Evolutionary conservation across 2,329 filamentous ascomycete genomes (phyloP).

Genomic region (Phoma herbarum): DNA sequence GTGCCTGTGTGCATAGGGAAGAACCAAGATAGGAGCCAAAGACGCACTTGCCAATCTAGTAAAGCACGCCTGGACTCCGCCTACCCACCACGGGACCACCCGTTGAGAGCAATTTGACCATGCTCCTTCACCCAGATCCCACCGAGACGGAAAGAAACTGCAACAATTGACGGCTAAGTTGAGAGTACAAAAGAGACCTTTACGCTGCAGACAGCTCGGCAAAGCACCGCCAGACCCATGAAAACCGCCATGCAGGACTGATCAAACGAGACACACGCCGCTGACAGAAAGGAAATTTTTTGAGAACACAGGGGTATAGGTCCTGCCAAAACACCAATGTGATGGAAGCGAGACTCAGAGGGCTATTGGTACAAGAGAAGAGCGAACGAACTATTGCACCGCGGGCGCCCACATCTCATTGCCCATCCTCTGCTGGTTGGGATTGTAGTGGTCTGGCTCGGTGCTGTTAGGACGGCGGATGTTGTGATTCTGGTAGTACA

Average conservation of each 20-base stretch:
- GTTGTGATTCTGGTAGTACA: conserved; percentile 75
- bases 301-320: conserved; percentile 53
- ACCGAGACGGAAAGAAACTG: conserved; percentile 34
- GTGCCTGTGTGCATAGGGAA: conserved; percentile 41
- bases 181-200: conserved; percentile 35
- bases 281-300: conserved; percentile 45
- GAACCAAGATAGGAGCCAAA: conserved; percentile 30
- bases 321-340: conserved; percentile 51
- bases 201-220: conserved; percentile 23
- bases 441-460: conserved; percentile 64
- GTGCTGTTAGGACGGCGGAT: conserved; percentile 79
- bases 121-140: conserved; percentile 22
- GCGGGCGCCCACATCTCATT: conserved; percentile 55
- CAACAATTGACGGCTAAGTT: conserved; percentile 38
- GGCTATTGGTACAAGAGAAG: conserved; percentile 45
- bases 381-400: conserved; percentile 47
- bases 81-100: conserved; percentile 26
- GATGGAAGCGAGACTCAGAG: conserved; percentile 43
- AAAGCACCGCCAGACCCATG: conserved; percentile 29
- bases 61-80: conserved; percentile 47
- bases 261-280: conserved; percentile 41
- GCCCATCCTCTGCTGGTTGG: conserved; percentile 50
- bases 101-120: conserved; percentile 18
- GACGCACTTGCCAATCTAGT: conserved; percentile 47
- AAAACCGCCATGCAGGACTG: conserved; percentile 39